These are phyloP conservation scores for Penicillium longicatenatum DNA, from an alignment of 495 filamentous ascomycete species.

Conservation along the genomic window DNA sequence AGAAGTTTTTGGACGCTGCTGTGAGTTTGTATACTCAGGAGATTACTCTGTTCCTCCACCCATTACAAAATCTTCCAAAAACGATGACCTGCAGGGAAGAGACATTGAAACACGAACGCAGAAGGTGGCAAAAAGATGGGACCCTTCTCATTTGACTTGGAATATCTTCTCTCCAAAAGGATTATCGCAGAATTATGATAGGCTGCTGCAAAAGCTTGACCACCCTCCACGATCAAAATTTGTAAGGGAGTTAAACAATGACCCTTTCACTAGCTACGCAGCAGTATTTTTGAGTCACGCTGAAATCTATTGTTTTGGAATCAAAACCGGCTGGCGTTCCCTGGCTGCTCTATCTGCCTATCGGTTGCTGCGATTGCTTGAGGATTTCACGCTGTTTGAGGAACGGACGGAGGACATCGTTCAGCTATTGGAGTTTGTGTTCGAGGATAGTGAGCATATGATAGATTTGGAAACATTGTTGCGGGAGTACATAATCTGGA, in stretches of 20 bases:
- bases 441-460: conserved; percentile 28
- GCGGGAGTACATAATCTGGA: conserved; percentile 25
- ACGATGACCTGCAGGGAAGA: not conserved
- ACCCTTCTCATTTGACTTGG: conserved; percentile 11
- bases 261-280: conserved; percentile 28
- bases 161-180: conserved; percentile 19
- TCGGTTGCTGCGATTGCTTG: conserved; percentile 32
- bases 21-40: conserved; percentile 21
- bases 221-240: conserved; percentile 3
- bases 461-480: conserved; percentile 18
- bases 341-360: conserved; percentile 31
- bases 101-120: not conserved
- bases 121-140: conserved; percentile 10
- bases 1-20: conserved; percentile 20
- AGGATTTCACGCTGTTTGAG: conserved; percentile 27
- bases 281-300: conserved; percentile 34
- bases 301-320: conserved; percentile 30
- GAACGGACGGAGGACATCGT: conserved; percentile 34
- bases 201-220: conserved; percentile 10
- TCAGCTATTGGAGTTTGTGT: conserved; percentile 33
- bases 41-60: conserved; percentile 20
- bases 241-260: conserved; percentile 5
- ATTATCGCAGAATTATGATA: not conserved
- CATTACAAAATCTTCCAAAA: not conserved
- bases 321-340: conserved; percentile 26